These are phyloP conservation scores for Colletotrichum trifolii DNA, from an alignment of 2,329 filamentous ascomycete genomes.

Conservation along the genomic window DNA sequence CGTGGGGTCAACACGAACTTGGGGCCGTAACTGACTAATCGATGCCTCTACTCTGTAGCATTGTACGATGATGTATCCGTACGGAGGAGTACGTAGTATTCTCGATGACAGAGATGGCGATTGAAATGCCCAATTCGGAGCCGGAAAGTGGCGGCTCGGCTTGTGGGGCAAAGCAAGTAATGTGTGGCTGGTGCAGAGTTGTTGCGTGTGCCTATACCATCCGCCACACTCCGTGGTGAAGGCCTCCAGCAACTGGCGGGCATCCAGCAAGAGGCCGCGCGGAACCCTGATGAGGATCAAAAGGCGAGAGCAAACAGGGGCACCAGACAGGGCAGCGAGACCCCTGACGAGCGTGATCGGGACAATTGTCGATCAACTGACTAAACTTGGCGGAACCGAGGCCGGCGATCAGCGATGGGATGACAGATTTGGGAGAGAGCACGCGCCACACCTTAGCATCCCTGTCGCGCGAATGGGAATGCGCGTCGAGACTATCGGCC, in stretches of 20 bases:
- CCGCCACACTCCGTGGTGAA: not conserved
- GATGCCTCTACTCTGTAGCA: too few relatives aligned
- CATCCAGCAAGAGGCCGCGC: not conserved
- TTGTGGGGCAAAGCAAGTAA: slow-evolving; percentile 1
- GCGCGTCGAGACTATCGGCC: slow-evolving; percentile 1
- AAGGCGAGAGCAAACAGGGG: slow-evolving; percentile 17
- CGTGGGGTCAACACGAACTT: slow-evolving; percentile 22
- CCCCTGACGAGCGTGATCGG: slow-evolving; percentile 30
- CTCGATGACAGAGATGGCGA: too few relatives aligned
- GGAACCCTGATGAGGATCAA: not conserved
- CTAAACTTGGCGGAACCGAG: slow-evolving; percentile 24
- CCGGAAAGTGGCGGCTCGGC: slow-evolving; percentile 32
- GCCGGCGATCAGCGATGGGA: slow-evolving; percentile 36
- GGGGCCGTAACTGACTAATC: slow-evolving; percentile 12
- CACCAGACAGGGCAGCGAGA: slow-evolving; percentile 23
- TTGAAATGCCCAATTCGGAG: slow-evolving; percentile 21
- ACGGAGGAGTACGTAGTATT: too few relatives aligned
- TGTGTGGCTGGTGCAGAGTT: slow-evolving; percentile 24
- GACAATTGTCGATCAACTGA: slow-evolving; percentile 33
- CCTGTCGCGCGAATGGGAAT: slow-evolving; percentile 27
- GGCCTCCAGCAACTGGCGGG: not conserved
- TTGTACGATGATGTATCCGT: too few relatives aligned
- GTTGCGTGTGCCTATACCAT: slow-evolving; percentile 6
- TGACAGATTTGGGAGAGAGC: slow-evolving; percentile 28
- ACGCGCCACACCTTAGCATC: slow-evolving; percentile 30